Percentiles rank a stretch among this genome's conserved stretches.
Evolutionary conservation across 2,329 filamentous ascomycete species (phyloP).

Genomic region (Claviceps pusilla): DNA sequence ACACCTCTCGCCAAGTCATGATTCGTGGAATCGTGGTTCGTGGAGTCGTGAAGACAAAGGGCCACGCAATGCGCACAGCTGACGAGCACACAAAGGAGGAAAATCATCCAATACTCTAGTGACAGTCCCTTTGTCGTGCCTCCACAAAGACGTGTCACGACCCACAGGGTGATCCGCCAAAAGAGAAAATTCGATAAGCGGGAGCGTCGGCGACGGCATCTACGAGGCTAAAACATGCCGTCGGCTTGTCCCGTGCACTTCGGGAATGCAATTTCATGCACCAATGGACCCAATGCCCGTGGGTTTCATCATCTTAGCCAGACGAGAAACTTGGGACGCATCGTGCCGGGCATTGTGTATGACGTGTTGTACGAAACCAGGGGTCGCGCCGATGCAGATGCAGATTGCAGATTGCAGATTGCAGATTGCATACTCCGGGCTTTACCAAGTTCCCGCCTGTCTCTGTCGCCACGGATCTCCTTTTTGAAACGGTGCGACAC

Average conservation of each 20-base stretch:
- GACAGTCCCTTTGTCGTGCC: too few relatives aligned
- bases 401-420: not conserved
- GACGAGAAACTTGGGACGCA: not conserved
- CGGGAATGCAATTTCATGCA: not conserved
- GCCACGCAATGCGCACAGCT: too few relatives aligned
- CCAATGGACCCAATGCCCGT: not conserved
- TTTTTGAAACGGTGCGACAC: not conserved
- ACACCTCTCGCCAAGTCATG: too few relatives aligned
- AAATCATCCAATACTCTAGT: too few relatives aligned
- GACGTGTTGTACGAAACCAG: not conserved
- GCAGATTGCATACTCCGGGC: not conserved
- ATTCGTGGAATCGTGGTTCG: too few relatives aligned
- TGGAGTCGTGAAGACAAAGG: too few relatives aligned
- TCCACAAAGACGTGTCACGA: too few relatives aligned
- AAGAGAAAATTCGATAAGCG: not conserved
- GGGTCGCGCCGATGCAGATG: not conserved
- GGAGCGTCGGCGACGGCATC: not conserved
- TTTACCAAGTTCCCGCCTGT: not conserved
- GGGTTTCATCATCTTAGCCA: not conserved
- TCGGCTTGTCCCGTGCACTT: not conserved
- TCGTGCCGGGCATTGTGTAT: not conserved
- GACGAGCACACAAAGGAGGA: too few relatives aligned
- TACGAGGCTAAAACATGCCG: not conserved
- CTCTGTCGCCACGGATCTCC: not conserved
- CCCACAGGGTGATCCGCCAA: not conserved